These are phyloP conservation scores for Pythium aquatile DNA, from an alignment of 352 stramenopile genomes.

Conservation along the genomic window DNA sequence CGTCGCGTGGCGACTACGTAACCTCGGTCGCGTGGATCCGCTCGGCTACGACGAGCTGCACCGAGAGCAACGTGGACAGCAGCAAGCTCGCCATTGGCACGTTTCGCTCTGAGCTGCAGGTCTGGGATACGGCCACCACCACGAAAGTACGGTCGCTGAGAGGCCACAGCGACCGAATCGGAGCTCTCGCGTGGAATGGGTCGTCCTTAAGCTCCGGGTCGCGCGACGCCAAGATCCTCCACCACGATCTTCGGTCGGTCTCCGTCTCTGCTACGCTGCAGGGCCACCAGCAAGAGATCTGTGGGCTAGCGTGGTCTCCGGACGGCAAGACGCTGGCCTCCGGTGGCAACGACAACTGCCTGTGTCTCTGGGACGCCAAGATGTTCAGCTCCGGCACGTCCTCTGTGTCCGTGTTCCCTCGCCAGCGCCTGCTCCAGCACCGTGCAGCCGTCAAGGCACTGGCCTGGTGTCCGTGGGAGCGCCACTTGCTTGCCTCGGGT, in stretches of 20 bases:
- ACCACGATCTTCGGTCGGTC: constrained; percentile 36
- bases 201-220: constrained; percentile 88
- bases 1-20: constrained; percentile 86
- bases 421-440: constrained; percentile 85
- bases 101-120: constrained; percentile 85
- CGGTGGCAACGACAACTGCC: constrained; percentile 94
- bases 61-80: constrained; percentile 29
- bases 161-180: constrained; percentile 88
- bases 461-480: constrained; percentile 96
- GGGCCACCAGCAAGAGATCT: constrained; percentile 94
- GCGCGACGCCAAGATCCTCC: constrained; percentile 88
- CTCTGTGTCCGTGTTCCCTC: constrained; percentile 16
- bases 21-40: constrained; percentile 93
- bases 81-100: constrained; percentile 94
- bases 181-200: constrained; percentile 91
- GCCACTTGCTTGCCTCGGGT: constrained; percentile 92
- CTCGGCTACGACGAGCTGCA: constrained; percentile 37
- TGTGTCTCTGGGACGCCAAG: constrained; percentile 93
- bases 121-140: constrained; percentile 91
- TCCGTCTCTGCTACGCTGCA: constrained; percentile 29
- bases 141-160: constrained; percentile 89
- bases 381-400: constrained; percentile 20
- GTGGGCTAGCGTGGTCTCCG: constrained; percentile 92
- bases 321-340: constrained; percentile 92
- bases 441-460: constrained; percentile 95